Percentiles rank a stretch among this genome's conserved stretches.
Evolutionary conservation across 1,284 basidiomycete genomes (phyloP).

Genomic region (Rhodotorula sp.): DNA sequence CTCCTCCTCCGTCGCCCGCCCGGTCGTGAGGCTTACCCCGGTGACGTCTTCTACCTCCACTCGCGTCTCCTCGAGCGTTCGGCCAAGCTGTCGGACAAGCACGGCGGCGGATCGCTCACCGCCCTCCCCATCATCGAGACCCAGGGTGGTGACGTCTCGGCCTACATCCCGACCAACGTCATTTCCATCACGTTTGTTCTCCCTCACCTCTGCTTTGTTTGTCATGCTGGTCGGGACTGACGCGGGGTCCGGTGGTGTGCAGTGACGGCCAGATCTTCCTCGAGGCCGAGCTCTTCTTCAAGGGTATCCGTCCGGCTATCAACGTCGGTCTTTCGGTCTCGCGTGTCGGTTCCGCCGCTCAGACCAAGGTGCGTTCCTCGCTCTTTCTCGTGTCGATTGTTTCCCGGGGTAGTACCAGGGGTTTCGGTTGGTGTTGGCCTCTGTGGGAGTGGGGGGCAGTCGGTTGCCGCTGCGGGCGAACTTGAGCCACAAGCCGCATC

Average conservation of each 20-base stretch:
- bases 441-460: too few relatives aligned
- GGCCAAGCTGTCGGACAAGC: slow-evolving; percentile 98
- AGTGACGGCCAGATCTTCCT: slow-evolving; percentile 95
- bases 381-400: slow-evolving; percentile 5
- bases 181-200: slow-evolving; percentile 76
- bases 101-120: slow-evolving; percentile 96
- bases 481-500: too few relatives aligned
- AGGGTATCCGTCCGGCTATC: slow-evolving; percentile 62
- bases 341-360: slow-evolving; percentile 98
- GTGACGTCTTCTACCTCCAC: slow-evolving; percentile 89
- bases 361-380: slow-evolving; percentile 67
- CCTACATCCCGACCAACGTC: slow-evolving; percentile 79
- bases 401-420: slow-evolving; percentile 53
- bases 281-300: slow-evolving; percentile 72
- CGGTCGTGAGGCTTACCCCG: slow-evolving; percentile 99
- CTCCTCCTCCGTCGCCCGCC: slow-evolving; percentile 98
- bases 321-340: slow-evolving; percentile 99
- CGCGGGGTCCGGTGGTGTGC: background rate
- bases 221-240: background rate
- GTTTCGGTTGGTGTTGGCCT: too few relatives aligned
- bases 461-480: too few relatives aligned
- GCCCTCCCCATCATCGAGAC: slow-evolving; percentile 99
- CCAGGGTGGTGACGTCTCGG: slow-evolving; percentile 99
- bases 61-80: slow-evolving; percentile 99
- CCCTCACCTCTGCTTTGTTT: background rate